Conservation (phyloP, 495 filamentous ascomycete genomes). For the Aspergillus funiculosus region DNA sequence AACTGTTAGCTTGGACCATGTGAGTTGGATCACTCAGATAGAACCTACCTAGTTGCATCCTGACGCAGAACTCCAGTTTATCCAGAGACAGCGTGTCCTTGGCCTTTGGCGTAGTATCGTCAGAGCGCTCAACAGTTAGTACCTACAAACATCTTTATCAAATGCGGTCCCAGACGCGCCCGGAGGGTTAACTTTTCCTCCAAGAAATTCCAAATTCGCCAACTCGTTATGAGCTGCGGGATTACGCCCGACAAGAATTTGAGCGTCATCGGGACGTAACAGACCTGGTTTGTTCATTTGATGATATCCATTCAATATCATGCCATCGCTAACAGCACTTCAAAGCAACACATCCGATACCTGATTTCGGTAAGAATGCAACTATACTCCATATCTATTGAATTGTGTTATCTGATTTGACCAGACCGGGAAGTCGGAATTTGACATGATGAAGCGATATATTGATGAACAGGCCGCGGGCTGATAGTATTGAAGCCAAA, state of each 20-base stretch:
- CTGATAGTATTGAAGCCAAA: constrained; percentile 8
- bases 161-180: not conserved
- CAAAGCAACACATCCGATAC: constrained; percentile 52
- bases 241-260: constrained; percentile 71
- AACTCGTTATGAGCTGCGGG: constrained; percentile 58
- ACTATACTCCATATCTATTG: not conserved
- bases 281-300: constrained; percentile 52
- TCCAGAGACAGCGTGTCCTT: constrained; percentile 38
- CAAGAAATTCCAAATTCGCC: constrained; percentile 39
- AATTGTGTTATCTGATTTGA: constrained; percentile 9
- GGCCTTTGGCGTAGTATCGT: constrained; percentile 38
- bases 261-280: constrained; percentile 64
- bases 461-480: constrained; percentile 42
- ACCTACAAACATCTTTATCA: not conserved
- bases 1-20: constrained; percentile 38
- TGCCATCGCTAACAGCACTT: constrained; percentile 13
- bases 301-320: too few species aligned
- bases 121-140: constrained; percentile 35
- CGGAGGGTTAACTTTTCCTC: constrained; percentile 1
- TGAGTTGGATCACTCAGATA: constrained; percentile 18
- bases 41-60: not conserved
- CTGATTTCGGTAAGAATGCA: constrained; percentile 44
- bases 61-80: constrained; percentile 30
- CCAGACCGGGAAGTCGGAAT: constrained; percentile 55
- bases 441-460: constrained; percentile 54